These are phyloP conservation scores for Ogataea glucozyma DNA, from an alignment of 805 yeast genomes.

Conservation along the genomic window DNA sequence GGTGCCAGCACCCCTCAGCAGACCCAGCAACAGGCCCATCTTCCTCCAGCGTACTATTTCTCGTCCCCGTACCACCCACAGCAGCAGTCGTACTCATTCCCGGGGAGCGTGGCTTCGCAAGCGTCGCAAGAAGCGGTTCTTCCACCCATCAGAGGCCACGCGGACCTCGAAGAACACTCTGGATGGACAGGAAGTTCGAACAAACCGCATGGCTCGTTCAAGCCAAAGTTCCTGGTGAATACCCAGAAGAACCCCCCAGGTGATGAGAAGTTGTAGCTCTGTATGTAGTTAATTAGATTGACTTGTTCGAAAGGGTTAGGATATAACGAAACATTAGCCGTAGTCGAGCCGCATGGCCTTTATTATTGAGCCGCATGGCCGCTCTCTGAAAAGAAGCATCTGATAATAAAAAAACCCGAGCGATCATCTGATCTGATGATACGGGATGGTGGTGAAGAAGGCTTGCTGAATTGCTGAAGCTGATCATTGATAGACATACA, in stretches of 20 bases:
- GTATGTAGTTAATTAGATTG: not conserved
- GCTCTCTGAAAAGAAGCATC: too few species aligned
- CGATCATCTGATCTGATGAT: too few species aligned
- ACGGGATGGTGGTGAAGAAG: too few species aligned
- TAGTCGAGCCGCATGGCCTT: too few species aligned
- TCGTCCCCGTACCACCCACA: slow-evolving; percentile 19
- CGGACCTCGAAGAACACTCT: slow-evolving; percentile 14
- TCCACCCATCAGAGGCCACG: slow-evolving; percentile 15
- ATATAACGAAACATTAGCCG: too few species aligned
- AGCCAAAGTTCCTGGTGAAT: slow-evolving; percentile 24
- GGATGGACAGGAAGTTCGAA: slow-evolving; percentile 1
- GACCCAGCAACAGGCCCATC: slow-evolving; percentile 7
- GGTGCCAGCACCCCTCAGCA: slow-evolving; percentile 13
- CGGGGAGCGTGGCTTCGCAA: slow-evolving; percentile 5
- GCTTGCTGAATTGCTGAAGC: too few species aligned
- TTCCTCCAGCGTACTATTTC: slow-evolving; percentile 16
- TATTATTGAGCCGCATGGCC: too few species aligned
- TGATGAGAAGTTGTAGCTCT: slow-evolving; percentile 8
- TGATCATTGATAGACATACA: too few species aligned
- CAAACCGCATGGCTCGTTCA: slow-evolving; percentile 7
- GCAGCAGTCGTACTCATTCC: slow-evolving; percentile 17
- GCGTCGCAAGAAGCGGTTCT: slow-evolving; percentile 14
- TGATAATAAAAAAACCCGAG: too few species aligned
- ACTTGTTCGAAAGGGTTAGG: too few species aligned
- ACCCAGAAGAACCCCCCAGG: slow-evolving; percentile 31